Evolutionary conservation across 306 rosid species (phyloP).

Genomic region (Cucurbita argyrosperma): DNA sequence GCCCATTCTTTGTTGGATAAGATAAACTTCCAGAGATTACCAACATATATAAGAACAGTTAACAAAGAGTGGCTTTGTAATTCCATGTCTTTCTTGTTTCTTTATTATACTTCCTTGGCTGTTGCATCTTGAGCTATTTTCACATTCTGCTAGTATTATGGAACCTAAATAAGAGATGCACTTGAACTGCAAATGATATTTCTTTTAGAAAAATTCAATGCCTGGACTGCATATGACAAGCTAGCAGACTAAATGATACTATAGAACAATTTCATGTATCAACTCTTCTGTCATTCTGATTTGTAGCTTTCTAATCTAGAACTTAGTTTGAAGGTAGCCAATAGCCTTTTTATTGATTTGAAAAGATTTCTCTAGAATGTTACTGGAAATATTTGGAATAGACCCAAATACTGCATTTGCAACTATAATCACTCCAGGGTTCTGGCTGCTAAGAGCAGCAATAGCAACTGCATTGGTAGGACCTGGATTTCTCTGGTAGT

Average conservation of each 20-base stretch:
- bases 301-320: constrained; percentile 2
- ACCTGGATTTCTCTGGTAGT: constrained; percentile 27
- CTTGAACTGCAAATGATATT: neutral
- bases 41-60: neutral
- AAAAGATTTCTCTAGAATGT: constrained; percentile 21
- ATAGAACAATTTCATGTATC: neutral
- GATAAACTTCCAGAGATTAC: neutral
- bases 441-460: constrained; percentile 30
- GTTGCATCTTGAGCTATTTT: neutral
- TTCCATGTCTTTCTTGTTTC: neutral
- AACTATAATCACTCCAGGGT: constrained; percentile 22
- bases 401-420: constrained; percentile 25
- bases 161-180: neutral
- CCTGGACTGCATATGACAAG: neutral
- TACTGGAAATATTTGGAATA: constrained; percentile 9
- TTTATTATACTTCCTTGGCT: neutral
- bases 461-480: constrained; percentile 20
- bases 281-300: neutral
- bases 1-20: neutral
- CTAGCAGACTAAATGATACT: neutral
- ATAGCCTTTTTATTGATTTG: constrained; percentile 17
- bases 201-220: neutral
- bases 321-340: constrained; percentile 11
- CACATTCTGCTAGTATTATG: neutral
- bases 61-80: neutral